Base-by-base conservation (phyloP, 78 protist genomes). In the Acrasis kona region DNA sequence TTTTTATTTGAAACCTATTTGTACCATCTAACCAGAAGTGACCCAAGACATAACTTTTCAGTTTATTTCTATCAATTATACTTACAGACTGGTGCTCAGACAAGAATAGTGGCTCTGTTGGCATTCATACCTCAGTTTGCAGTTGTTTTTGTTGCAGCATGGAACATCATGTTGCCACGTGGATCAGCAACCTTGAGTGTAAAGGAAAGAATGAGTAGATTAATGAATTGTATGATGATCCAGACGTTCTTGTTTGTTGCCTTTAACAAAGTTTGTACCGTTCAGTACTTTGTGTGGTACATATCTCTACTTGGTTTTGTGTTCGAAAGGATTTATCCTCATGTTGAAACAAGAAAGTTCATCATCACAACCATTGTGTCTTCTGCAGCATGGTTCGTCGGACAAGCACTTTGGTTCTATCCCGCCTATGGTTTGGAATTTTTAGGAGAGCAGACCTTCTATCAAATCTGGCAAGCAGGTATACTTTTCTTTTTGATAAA, bases 201-300 rank as follows among this genome's bases (percentile, higher is more conserved):
- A n/a, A n/a, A n/a, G n/a, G n/a, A n/a, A n/a, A n/a, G n/a, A n/a
- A n/a, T n/a, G n/a, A n/a, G n/a, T n/a, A n/a, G n/a, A n/a, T n/a
- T n/a, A n/a, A n/a, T n/a, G n/a, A n/a, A n/a, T n/a, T n/a, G n/a
- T n/a, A 4, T 84, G 39, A 74, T 87, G 28, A 39, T 75, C 27
- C 84, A 76, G 64, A 89, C 96, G 4, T 29, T 92, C 38, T 50
- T 78, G 61, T 96, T 96, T 41, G 97, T 96, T 9, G 85, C 92
- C 5, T 86, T 96, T 81, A 96, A 96, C 80, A 92, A 94, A 57
- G 99, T 93, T 41, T 73, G 82, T 64, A 95, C 98, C 0, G 94
- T 91, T 8, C 97, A 94, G 87, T 93, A 93, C 71, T 92, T 91
- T 38, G 89, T 89, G 69, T 93, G 97, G 97, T 93, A 84, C 76